phyloP scores from a whole-genome alignment of 768 basidiomycete genomes.

The Candolleomyces aberdarensis region DNA sequence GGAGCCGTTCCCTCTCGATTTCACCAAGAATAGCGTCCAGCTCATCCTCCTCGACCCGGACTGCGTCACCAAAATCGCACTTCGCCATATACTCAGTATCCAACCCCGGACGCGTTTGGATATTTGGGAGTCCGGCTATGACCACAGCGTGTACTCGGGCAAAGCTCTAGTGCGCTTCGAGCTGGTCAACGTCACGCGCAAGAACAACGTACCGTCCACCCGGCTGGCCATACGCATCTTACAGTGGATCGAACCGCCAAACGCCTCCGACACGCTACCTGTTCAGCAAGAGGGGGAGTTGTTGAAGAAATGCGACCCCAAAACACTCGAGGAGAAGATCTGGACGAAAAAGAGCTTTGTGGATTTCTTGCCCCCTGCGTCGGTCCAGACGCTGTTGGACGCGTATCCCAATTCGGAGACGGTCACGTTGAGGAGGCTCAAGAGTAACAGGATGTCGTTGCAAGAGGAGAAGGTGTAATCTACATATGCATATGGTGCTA shows the following conservation, averaged over 20 bases:
- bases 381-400: background rate
- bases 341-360: background rate
- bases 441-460: too few relatives aligned
- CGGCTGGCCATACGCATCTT: background rate
- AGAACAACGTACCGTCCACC: background rate
- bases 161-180: background rate
- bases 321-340: background rate
- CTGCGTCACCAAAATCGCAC: background rate
- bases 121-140: background rate
- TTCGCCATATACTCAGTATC: background rate
- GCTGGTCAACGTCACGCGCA: background rate
- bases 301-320: background rate
- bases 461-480: too few relatives aligned
- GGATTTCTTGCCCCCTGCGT: background rate
- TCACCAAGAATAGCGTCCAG: background rate
- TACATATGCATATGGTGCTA: too few relatives aligned
- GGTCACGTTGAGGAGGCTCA: background rate
- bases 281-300: background rate
- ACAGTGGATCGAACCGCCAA: background rate
- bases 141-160: background rate
- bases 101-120: background rate
- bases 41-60: background rate
- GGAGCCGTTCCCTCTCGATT: slow-evolving; percentile 1
- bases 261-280: background rate
- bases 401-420: background rate